Evolutionary conservation across 345 rosid species (phyloP).

Genomic region (Pistacia vera): DNA sequence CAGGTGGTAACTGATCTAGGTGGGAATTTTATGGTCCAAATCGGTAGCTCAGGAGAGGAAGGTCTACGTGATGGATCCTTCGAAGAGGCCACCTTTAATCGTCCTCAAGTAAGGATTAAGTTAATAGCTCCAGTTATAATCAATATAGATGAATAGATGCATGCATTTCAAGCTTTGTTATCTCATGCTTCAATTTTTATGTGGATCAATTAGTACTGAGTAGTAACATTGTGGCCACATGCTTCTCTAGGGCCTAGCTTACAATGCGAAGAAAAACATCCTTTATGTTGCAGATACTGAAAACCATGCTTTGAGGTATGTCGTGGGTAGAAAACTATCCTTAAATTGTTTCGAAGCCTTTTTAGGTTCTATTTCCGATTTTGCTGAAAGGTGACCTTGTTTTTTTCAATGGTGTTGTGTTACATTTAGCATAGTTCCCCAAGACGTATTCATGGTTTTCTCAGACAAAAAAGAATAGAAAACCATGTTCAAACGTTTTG

Average conservation of each 20-base stretch:
- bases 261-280: slow-evolving; percentile 81
- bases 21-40: slow-evolving; percentile 83
- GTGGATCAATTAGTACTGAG: slow-evolving; percentile 7
- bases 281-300: slow-evolving; percentile 95
- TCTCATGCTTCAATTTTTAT: slow-evolving; percentile 8
- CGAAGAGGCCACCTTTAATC: slow-evolving; percentile 80
- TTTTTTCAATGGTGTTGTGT: not conserved
- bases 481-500: no score
- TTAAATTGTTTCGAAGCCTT: slow-evolving; percentile 10
- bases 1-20: slow-evolving; percentile 90
- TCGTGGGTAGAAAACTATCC: slow-evolving; percentile 12
- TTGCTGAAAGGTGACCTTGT: not conserved
- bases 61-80: slow-evolving; percentile 84
- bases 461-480: no score
- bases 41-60: slow-evolving; percentile 85
- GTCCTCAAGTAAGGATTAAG: slow-evolving; percentile 67
- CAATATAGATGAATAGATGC: not conserved
- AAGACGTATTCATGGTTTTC: no score
- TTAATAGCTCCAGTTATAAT: slow-evolving; percentile 4
- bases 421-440: no score
- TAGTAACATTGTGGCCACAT: slow-evolving; percentile 14
- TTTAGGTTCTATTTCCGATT: not conserved
- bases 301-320: slow-evolving; percentile 91
- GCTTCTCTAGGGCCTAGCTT: slow-evolving; percentile 79
- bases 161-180: not conserved